Evolutionary conservation across 2,329 filamentous ascomycete genomes (phyloP).

Genomic region (Verticillium isaacii): DNA sequence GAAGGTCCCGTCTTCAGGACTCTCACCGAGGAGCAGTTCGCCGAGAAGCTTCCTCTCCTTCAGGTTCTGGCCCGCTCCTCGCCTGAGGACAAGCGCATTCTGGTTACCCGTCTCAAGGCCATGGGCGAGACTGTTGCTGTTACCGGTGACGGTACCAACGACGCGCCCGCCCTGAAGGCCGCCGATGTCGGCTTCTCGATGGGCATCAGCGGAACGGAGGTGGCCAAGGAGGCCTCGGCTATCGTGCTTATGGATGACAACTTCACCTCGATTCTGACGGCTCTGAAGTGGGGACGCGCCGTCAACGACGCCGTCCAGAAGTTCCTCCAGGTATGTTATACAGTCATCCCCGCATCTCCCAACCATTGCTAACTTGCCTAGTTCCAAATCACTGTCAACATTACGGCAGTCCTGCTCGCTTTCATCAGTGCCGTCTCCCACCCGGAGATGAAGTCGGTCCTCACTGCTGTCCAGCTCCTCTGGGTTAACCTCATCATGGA

Average conservation of each 20-base stretch:
- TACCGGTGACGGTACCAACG: constrained; percentile 64
- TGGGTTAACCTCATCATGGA: constrained; percentile 71
- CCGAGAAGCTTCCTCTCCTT: constrained; percentile 42
- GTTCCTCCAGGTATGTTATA: constrained; percentile 46
- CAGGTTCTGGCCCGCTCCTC: constrained; percentile 53
- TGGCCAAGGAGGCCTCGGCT: constrained; percentile 64
- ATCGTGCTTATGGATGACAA: constrained; percentile 66
- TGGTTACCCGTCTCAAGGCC: constrained; percentile 49
- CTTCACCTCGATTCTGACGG: constrained; percentile 61
- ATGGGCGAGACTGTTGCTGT: constrained; percentile 56
- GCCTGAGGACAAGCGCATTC: constrained; percentile 54
- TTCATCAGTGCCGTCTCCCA: constrained; percentile 60
- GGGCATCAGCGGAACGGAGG: constrained; percentile 63
- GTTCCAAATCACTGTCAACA: constrained; percentile 68
- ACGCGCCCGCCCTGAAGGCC: constrained; percentile 60
- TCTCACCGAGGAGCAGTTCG: constrained; percentile 47
- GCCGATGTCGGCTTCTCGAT: constrained; percentile 66
- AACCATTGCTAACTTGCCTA: neutral
- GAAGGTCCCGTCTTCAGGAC: constrained; percentile 59
- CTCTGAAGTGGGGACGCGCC: constrained; percentile 63
- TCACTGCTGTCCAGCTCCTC: constrained; percentile 62
- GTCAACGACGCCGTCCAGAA: constrained; percentile 66
- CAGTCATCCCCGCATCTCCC: neutral
- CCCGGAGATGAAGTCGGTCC: constrained; percentile 49
- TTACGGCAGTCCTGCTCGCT: constrained; percentile 61